These are phyloP conservation scores for Rhodosporidiobolus odoratus DNA, from an alignment of 768 basidiomycete species.

Conservation along the genomic window DNA sequence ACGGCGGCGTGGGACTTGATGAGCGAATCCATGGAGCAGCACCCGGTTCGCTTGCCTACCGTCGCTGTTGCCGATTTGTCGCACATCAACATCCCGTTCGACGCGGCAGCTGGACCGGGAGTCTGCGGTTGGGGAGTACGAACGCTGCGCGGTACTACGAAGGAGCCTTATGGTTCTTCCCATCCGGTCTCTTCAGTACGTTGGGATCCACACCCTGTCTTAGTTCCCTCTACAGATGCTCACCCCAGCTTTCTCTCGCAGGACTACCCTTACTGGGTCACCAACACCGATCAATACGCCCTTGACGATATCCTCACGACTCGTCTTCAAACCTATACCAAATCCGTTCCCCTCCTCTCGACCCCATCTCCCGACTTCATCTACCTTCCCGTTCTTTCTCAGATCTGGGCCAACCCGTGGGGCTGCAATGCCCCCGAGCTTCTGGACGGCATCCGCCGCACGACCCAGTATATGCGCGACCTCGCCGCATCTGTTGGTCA, in stretches of 20 bases:
- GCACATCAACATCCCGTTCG: slow-evolving; percentile 21
- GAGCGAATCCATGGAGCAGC: slow-evolving; percentile 2
- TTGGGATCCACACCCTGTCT: not conserved
- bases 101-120: not conserved
- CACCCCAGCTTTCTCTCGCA: not conserved
- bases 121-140: slow-evolving; percentile 18
- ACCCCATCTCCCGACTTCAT: slow-evolving; percentile 35
- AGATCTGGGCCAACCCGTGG: slow-evolving; percentile 37
- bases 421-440: slow-evolving; percentile 25
- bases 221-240: not conserved
- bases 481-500: slow-evolving; percentile 21
- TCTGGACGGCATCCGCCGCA: slow-evolving; percentile 15
- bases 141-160: slow-evolving; percentile 17
- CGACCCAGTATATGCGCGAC: slow-evolving; percentile 29
- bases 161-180: slow-evolving; percentile 9
- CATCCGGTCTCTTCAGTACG: slow-evolving; percentile 6
- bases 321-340: slow-evolving; percentile 22
- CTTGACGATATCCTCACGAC: slow-evolving; percentile 38
- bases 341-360: slow-evolving; percentile 23
- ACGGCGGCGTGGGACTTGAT: slow-evolving; percentile 28
- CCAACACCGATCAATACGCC: slow-evolving; percentile 32
- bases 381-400: slow-evolving; percentile 36
- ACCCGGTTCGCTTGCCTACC: not conserved
- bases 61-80: slow-evolving; percentile 27
- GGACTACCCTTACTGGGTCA: slow-evolving; percentile 35